Base-by-base conservation (phyloP, 176 grass and related monocot species). In the Musa schizocarpa region DNA sequence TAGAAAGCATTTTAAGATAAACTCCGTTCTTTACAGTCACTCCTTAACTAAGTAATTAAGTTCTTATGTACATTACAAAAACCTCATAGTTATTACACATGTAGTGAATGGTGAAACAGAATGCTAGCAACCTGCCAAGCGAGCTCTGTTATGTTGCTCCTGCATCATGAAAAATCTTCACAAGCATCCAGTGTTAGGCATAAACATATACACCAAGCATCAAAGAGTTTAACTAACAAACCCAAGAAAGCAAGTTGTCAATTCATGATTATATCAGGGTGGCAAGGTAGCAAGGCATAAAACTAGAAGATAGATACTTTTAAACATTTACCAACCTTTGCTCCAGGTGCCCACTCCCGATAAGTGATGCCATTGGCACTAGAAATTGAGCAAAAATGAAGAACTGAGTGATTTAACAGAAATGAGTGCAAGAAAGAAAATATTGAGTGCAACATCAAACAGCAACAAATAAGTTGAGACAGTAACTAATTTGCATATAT, bases 301-400 rank as follows among this genome's bases (percentile, higher is more conserved):
- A 43, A 14, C 2, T 48, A 68, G 23, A 11, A 48, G 65, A 34
- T 29, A 67, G 24, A 68, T 14, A 16, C 11, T 68, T 25, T 48
- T 66, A 20, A 25, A 63, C 68, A 73, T 72, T 70, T 78, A 85
- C 81, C 75, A 81, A 96, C 92, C 80, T 86, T 64, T 86, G 89
- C 89, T 75, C 92, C 92, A 78, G 92, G 92, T 69, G 92, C 92
- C 92, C 92, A 96, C 87, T 96, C 92, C 69, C 85, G 85, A 67
- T 96, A 96, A 26, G 87, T 92, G 73, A 96, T 70, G 85, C 92
- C 92, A 83, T 96, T 80, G 72, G 83, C 87, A 65, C 92, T 96
- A 72, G 9, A 79, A 78, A 24, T 50, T 0, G 77, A 68, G 52
- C 52, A 17, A 68, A 53, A 27, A 74, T 23, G 51, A 48, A 24